Conservation (phyloP, 2,329 filamentous ascomycete genomes). For the Aureobasidium sp. region DNA sequence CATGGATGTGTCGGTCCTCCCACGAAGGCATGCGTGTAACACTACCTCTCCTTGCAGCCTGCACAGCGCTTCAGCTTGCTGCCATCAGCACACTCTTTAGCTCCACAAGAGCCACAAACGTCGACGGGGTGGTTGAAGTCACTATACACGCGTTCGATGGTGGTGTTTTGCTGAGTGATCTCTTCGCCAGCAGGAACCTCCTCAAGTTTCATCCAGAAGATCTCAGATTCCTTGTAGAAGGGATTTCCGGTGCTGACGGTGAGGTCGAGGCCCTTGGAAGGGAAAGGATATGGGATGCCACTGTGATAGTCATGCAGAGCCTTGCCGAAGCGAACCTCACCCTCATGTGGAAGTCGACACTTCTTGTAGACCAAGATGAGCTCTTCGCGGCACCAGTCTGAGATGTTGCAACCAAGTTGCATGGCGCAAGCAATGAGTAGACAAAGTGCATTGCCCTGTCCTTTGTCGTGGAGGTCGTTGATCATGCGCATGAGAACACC, state of each 20-base stretch:
- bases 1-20: too few relatives aligned
- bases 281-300: neutral
- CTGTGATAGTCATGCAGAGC: neutral
- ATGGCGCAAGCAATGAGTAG: neutral
- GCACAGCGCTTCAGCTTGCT: neutral
- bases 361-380: neutral
- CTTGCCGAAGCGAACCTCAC: neutral
- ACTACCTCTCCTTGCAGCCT: conserved; percentile 3
- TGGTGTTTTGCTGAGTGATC: neutral
- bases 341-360: neutral
- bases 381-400: neutral
- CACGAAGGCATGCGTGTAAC: neutral
- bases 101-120: neutral
- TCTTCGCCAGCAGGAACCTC: neutral
- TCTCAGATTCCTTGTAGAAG: neutral
- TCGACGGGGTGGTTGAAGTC: neutral
- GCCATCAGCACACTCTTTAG: neutral
- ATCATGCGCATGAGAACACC: neutral
- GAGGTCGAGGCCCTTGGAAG: neutral
- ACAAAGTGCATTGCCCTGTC: neutral
- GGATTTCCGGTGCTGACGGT: neutral
- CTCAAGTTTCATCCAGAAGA: neutral
- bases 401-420: neutral
- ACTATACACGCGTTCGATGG: neutral
- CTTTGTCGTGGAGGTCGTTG: neutral